Conservation (phyloP, 331 rosid species). For the Arachis monticola region DNA sequence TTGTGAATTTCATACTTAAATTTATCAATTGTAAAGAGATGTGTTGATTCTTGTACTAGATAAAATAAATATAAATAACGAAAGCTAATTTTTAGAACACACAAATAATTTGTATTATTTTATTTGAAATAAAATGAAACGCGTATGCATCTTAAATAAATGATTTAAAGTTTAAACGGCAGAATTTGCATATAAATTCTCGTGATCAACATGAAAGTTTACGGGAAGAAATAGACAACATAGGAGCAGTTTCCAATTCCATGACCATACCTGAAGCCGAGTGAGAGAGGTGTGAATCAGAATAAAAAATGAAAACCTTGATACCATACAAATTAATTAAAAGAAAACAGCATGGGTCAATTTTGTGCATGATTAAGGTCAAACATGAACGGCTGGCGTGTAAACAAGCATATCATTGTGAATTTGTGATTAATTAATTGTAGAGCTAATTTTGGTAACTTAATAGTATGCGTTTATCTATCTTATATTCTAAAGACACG, state of each 20-base stretch:
- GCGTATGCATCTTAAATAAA: too few relatives aligned
- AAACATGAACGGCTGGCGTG: conserved; percentile 28
- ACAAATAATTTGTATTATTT: too few relatives aligned
- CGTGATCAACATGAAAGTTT: neutral
- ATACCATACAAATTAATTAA: neutral
- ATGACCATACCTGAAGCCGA: neutral
- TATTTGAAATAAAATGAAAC: too few relatives aligned
- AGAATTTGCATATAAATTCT: neutral
- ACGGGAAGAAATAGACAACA: neutral
- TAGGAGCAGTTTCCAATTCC: neutral
- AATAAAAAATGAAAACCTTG: neutral
- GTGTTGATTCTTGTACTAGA: too few relatives aligned
- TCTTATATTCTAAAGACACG: too few relatives aligned
- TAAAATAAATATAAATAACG: too few relatives aligned
- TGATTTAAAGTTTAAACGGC: neutral
- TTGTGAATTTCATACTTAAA: too few relatives aligned
- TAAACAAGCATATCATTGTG: conserved; percentile 20
- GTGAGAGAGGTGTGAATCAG: neutral
- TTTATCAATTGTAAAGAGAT: too few relatives aligned
- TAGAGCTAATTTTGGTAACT: conserved; percentile 23
- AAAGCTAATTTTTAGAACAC: neutral
- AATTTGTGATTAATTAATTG: conserved; percentile 1
- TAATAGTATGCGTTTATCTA: neutral
- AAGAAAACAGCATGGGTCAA: neutral
- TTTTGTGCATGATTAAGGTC: conserved; percentile 25